Evolutionary conservation across 129 eudicot species (phyloP), one percentile per base, ranked within the genome.

Genomic region (Kitagawia praeruptora): DNA sequence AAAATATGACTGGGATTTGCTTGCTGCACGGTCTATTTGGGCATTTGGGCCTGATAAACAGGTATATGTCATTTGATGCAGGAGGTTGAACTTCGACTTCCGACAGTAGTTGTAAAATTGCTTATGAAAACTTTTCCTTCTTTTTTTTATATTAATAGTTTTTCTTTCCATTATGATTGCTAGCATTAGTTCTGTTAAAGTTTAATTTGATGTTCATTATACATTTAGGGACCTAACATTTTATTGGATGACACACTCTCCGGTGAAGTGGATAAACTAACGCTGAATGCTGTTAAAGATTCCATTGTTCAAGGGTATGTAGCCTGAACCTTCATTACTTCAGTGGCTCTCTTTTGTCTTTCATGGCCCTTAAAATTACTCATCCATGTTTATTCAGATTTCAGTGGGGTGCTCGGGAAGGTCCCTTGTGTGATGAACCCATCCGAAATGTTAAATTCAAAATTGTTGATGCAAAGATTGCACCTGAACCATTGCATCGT

Each of bases 371-470:
- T 48, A 71, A 39, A 39, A 18, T 46, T 63, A 18, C 63, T 75
- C 28, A 47, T 46, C 44, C 37, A 31, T 73, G 79, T 13, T n/a
- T 53, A 18, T 75, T 46, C 88, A 95, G 98, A 81, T 95, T 95
- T 74, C 97, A 92, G 75, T 95, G 98, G 98, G 98, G 97, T 64
- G 99, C 99, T 74, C 99, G 99, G 46, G 99, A 96, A 85, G 99
- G 99, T 37, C 98, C 99, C 2, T 93, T 96, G 21, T 96, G 99
- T 87, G 99, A 96, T 56, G 99, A 96, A 86, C 99, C 99, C 28
- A 96, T 96, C 72, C 89, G 98, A 82, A 96, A 96, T 75, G 99
- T 96, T 4, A 96, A 96, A 78, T 96, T 96, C 76, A 96, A 96
- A 80, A 96, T 96, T 25, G 99, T 96, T 67, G 99, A 96, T 85